phyloP scores from a whole-genome alignment of 495 filamentous ascomycete species.

The Penicillium salamii region DNA sequence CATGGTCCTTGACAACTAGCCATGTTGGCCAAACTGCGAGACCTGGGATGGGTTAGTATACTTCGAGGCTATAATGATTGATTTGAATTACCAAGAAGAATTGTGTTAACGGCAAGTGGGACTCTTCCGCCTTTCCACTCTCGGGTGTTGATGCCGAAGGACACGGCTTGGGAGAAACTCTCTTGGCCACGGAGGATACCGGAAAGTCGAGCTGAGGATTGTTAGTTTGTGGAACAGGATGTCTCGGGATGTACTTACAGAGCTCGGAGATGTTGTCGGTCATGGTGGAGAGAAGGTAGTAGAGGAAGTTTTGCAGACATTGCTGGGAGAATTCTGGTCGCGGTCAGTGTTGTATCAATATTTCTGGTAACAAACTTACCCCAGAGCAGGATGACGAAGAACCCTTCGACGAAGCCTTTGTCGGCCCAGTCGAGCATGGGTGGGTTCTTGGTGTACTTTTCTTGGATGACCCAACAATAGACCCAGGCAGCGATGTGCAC shows the following conservation, averaged over 20 bases:
- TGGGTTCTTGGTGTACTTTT: constrained; percentile 41
- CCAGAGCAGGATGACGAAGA: constrained; percentile 48
- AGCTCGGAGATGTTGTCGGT: constrained; percentile 56
- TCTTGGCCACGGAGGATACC: constrained; percentile 60
- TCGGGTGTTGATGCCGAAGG: constrained; percentile 51
- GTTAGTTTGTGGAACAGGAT: constrained; percentile 15
- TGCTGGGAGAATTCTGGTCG: constrained; percentile 40
- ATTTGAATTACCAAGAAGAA: constrained; percentile 39
- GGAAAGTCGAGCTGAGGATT: constrained; percentile 45
- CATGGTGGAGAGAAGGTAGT: constrained; percentile 59
- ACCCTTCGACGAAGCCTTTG: constrained; percentile 41
- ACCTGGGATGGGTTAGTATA: constrained; percentile 6
- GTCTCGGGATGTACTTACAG: constrained; percentile 25
- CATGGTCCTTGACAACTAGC: constrained; percentile 20
- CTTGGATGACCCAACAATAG: constrained; percentile 49
- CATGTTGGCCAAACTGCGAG: constrained; percentile 27
- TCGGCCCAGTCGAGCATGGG: constrained; percentile 43
- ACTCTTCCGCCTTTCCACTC: constrained; percentile 48
- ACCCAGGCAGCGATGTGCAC: constrained; percentile 44
- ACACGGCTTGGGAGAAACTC: constrained; percentile 59
- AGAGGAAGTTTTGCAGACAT: constrained; percentile 49
- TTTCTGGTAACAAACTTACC: constrained; percentile 9
- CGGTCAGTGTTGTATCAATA: background rate
- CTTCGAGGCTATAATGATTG: background rate
- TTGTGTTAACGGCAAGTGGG: constrained; percentile 48